Evolutionary conservation across 768 basidiomycete genomes (phyloP).

Genomic region (Pleurotus salmoneostramineus): DNA sequence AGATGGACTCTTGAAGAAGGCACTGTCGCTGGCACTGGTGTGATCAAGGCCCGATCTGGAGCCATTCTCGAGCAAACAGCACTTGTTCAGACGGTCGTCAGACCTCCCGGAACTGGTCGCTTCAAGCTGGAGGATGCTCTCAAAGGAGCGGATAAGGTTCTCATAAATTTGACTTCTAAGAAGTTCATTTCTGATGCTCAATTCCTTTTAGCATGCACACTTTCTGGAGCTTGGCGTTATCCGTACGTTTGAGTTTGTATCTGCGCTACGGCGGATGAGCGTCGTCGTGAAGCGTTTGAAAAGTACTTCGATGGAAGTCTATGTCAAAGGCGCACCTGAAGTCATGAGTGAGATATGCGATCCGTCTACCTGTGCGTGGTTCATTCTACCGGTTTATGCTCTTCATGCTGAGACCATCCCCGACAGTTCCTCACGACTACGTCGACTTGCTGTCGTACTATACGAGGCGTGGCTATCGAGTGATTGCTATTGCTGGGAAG

Average conservation of each 20-base stretch:
- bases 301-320: conserved; percentile 94
- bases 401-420: conserved; percentile 9
- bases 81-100: conserved; percentile 92
- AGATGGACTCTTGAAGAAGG: conserved; percentile 97
- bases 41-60: conserved; percentile 62
- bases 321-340: conserved; percentile 99
- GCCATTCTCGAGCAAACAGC: conserved; percentile 71
- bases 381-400: background rate
- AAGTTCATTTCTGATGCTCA: background rate
- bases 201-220: conserved; percentile 72
- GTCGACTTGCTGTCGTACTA: conserved; percentile 96
- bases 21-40: conserved; percentile 60
- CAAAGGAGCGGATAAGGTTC: conserved; percentile 75
- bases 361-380: conserved; percentile 75
- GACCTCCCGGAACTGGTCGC: conserved; percentile 89
- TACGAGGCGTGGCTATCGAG: conserved; percentile 93
- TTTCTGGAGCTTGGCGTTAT: conserved; percentile 97
- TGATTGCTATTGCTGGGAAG: conserved; percentile 97
- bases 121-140: conserved; percentile 94
- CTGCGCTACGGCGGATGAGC: conserved; percentile 91
- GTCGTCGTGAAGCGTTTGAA: conserved; percentile 95
- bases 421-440: conserved; percentile 89
- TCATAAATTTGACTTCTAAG: conserved; percentile 9
- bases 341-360: conserved; percentile 97
- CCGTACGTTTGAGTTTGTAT: conserved; percentile 94